A percentile compares a stretch with the other conserved stretches of the same genome.
phyloP scores from a whole-genome alignment of 495 filamentous ascomycete species.

The Margaritispora aquatica region DNA sequence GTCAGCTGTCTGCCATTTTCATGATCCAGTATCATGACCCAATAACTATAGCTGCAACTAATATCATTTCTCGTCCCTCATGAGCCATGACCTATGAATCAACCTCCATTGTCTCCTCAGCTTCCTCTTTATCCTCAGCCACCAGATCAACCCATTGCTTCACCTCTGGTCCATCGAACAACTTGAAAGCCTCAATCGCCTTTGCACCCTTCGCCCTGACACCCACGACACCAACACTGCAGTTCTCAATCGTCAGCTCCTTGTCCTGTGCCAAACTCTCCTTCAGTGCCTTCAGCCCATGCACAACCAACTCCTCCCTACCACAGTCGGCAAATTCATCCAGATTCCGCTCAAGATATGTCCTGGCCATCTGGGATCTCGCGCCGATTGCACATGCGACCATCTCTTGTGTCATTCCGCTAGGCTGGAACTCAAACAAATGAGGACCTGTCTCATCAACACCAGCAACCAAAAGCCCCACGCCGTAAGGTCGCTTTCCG shows the following conservation, averaged over 20 bases:
- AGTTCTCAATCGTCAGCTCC: constrained; percentile 94
- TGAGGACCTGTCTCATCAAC: constrained; percentile 91
- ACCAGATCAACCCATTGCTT: constrained; percentile 67
- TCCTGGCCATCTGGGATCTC: constrained; percentile 92
- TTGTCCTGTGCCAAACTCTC: constrained; percentile 95
- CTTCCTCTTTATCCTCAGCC: constrained; percentile 46
- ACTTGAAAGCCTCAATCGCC: constrained; percentile 75
- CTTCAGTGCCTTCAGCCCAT: constrained; percentile 88
- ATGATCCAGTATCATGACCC: background rate
- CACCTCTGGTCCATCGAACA: constrained; percentile 86
- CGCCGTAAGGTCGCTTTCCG: constrained; percentile 93
- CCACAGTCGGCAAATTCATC: constrained; percentile 67
- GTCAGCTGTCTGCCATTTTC: background rate
- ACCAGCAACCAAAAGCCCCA: constrained; percentile 87
- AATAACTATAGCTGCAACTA: background rate
- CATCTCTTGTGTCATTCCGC: constrained; percentile 95
- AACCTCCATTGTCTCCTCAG: constrained; percentile 70
- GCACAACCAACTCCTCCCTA: constrained; percentile 80
- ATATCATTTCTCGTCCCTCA: background rate
- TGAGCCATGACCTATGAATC: constrained; percentile 47
- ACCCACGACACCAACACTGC: constrained; percentile 81
- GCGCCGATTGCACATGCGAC: constrained; percentile 91
- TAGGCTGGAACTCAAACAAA: constrained; percentile 97
- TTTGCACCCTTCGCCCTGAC: constrained; percentile 46
- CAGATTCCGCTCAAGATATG: constrained; percentile 88